phyloP scores from a whole-genome alignment of 176 grass and related monocot species.

The Melocanna baccifera region DNA sequence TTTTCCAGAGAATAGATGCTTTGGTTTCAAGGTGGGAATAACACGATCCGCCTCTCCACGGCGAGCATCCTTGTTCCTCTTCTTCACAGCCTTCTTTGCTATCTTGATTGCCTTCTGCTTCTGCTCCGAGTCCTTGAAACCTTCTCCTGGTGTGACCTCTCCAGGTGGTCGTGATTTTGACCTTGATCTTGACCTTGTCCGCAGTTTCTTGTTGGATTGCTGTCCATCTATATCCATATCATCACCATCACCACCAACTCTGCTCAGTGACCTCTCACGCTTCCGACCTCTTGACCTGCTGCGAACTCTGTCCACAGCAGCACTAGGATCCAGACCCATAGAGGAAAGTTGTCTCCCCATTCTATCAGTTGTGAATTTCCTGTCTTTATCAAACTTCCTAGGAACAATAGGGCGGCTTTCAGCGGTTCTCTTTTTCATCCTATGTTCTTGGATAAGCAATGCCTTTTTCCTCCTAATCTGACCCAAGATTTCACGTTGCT shows the following conservation, averaged over 20 bases:
- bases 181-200: slow-evolving; percentile 36
- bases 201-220: slow-evolving; percentile 59
- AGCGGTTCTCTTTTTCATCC: slow-evolving; percentile 86
- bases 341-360: slow-evolving; percentile 48
- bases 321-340: slow-evolving; percentile 52
- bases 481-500: slow-evolving; percentile 48
- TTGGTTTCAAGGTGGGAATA: slow-evolving; percentile 81
- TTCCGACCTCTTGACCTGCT: slow-evolving; percentile 58
- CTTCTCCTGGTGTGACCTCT: slow-evolving; percentile 63
- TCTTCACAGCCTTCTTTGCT: slow-evolving; percentile 38
- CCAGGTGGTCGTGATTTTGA: slow-evolving; percentile 44
- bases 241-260: slow-evolving; percentile 33
- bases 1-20: slow-evolving; percentile 88
- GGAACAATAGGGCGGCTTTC: slow-evolving; percentile 81
- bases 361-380: slow-evolving; percentile 43
- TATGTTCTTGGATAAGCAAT: slow-evolving; percentile 67
- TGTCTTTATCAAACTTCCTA: slow-evolving; percentile 54
- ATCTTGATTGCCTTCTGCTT: slow-evolving; percentile 69
- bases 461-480: slow-evolving; percentile 71
- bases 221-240: slow-evolving; percentile 60
- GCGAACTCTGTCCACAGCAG: slow-evolving; percentile 43
- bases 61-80: slow-evolving; percentile 78
- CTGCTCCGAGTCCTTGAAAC: slow-evolving; percentile 59
- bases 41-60: slow-evolving; percentile 79
- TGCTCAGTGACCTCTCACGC: slow-evolving; percentile 65